A percentile compares a stretch with the other conserved stretches of the same genome.
Conservation (phyloP, 176 grass and related monocot species). For the Rhynchospora pubera region DNA sequence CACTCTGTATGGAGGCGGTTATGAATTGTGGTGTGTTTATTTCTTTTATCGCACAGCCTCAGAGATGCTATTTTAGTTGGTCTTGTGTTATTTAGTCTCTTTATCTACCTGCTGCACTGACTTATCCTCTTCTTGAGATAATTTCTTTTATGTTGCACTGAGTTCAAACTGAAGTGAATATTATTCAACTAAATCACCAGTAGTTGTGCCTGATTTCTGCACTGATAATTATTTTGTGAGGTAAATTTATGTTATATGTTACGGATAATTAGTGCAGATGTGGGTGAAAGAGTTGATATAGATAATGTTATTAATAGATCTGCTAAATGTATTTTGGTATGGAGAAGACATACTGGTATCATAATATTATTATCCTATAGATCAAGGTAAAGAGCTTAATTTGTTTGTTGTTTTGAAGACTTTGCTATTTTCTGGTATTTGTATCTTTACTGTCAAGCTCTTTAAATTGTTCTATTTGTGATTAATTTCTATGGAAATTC, state of each 20-base stretch:
- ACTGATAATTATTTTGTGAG: not conserved
- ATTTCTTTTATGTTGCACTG: not conserved
- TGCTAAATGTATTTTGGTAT: not conserved
- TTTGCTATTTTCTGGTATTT: not conserved
- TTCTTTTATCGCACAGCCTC: not conserved
- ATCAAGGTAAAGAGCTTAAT: not conserved
- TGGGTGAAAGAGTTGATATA: not conserved
- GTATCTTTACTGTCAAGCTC: not conserved
- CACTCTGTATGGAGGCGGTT: not conserved
- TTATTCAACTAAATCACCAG: not conserved
- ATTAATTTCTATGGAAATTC: not conserved
- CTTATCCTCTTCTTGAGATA: not conserved
- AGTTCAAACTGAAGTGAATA: not conserved
- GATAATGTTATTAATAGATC: not conserved
- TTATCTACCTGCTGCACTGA: not conserved
- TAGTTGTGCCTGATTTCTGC: not conserved
- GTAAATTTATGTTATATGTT: not conserved
- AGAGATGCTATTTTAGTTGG: not conserved
- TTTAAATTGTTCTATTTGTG: not conserved
- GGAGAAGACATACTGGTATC: not conserved
- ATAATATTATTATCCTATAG: too few relatives aligned
- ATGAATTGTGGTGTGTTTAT: slow-evolving; percentile 9
- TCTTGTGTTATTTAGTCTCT: not conserved
- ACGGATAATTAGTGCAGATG: not conserved
- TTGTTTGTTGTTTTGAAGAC: not conserved